Base-by-base conservation (phyloP, 139 green algal genomes). In the Picochlorum sp. region DNA sequence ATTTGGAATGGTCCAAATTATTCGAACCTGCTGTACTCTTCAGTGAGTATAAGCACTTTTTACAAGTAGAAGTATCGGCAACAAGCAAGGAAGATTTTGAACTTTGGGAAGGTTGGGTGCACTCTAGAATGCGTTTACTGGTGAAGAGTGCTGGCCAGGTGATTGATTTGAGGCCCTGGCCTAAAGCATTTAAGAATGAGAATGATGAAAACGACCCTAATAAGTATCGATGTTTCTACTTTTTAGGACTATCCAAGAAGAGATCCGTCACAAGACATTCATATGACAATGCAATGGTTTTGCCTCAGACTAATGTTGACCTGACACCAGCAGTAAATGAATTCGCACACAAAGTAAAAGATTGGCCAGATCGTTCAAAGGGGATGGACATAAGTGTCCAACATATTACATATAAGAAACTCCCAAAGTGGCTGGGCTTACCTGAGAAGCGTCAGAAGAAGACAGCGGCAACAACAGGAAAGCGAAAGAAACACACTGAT, bases 61-160 rank as follows among this genome's bases (percentile, higher is more conserved):
- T 95, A 18, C 7, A 57, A 80, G 76, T 97, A 37, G 83, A 95
- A 68, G 82, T 96, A n/a, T 41, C 62, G 9, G 86, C 89, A 4
- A 49, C 50, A 14, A 82, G 18, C 60, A 78, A 85, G 56, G 75
- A 81, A 26, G 82, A 94, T 64, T 83, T 92, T 58, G 74, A 80
- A 23, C 63, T 77, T 8, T 97, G 91, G 91, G 80, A 89, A 58
- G 91, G 91, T 26, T 97, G 86, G 82, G 84, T 91, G 52, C 76
- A 87, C 55, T 94, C 85, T 14, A 71, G 87, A 45, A 70, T 97
- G 60, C 68, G 91, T 2, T 69, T 85, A 49, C 81, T 97, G 23
- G 79, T 91, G 34, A 67, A 61, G 74, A 62, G 47, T 77, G 69
- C 69, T 45, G 65, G 66, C 5, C 68, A 76, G 45, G 78, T 88